These are phyloP conservation scores for Oryza glumipatula DNA, from an alignment of 176 grass and related monocot genomes.

Conservation along the genomic window DNA sequence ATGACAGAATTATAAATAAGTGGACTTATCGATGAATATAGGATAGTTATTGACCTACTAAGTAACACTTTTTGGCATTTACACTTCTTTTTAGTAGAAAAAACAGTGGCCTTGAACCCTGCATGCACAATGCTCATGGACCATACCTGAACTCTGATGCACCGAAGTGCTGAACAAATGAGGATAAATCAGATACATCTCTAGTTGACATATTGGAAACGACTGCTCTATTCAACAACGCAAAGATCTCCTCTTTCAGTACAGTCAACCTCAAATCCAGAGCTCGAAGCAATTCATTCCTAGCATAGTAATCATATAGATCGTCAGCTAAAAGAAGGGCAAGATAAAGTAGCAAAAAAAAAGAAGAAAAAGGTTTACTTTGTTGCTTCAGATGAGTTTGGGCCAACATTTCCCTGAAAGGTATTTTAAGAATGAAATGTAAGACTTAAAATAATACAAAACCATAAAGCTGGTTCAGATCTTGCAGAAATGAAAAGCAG, in stretches of 20 bases:
- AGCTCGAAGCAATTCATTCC: slow-evolving; percentile 93
- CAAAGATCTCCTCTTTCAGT: slow-evolving; percentile 74
- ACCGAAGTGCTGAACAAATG: slow-evolving; percentile 83
- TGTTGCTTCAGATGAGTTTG: slow-evolving; percentile 71
- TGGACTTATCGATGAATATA: background rate
- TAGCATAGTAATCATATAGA: slow-evolving; percentile 42
- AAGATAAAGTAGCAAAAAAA: slow-evolving; percentile 32
- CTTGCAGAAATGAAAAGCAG: slow-evolving; percentile 26
- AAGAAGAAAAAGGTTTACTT: slow-evolving; percentile 57
- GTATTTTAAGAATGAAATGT: slow-evolving; percentile 34
- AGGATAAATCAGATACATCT: slow-evolving; percentile 72
- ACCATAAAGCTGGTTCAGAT: background rate
- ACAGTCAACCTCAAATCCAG: slow-evolving; percentile 81
- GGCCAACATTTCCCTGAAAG: slow-evolving; percentile 73
- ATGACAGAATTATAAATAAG: background rate
- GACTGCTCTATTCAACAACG: slow-evolving; percentile 63
- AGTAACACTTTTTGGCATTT: background rate
- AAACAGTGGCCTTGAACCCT: background rate
- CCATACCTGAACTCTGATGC: slow-evolving; percentile 83
- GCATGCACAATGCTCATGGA: background rate
- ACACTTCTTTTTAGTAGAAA: background rate
- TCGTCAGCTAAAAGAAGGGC: slow-evolving; percentile 34
- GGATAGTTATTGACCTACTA: background rate
- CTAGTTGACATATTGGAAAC: slow-evolving; percentile 55
- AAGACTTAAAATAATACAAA: slow-evolving; percentile 36